A percentile compares a stretch with the other conserved stretches of the same genome.
phyloP scores from a whole-genome alignment of 176 grass and related monocot genomes.

The Melocanna baccifera region DNA sequence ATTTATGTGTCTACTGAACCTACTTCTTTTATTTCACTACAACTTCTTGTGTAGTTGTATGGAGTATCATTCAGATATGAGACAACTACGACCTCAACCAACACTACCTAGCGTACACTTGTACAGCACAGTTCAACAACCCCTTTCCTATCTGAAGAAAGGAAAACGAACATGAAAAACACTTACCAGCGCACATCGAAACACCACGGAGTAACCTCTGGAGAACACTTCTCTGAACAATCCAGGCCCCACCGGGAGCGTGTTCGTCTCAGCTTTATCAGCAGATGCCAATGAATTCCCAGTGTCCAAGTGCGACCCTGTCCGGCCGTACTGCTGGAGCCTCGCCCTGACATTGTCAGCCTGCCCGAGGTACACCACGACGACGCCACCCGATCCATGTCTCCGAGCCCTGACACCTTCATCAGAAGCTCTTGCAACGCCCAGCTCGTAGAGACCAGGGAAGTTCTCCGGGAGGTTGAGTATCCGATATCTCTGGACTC shows the following conservation, averaged over 20 bases:
- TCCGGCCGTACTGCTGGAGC: conserved; percentile 90
- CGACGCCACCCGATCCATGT: conserved; percentile 33
- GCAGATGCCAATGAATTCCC: conserved; percentile 36
- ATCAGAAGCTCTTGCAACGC: conserved; percentile 26
- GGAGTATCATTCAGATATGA: neutral
- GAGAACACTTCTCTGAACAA: conserved; percentile 79
- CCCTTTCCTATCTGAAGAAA: neutral
- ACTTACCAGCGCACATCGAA: conserved; percentile 69
- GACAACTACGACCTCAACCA: neutral
- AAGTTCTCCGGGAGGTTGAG: conserved; percentile 73
- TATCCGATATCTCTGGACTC: conserved; percentile 61
- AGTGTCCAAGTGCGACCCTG: conserved; percentile 81
- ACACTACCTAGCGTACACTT: neutral
- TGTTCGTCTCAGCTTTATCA: conserved; percentile 23
- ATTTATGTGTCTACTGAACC: neutral
- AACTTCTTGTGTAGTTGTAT: neutral
- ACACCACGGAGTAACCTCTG: conserved; percentile 63
- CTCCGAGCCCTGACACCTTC: conserved; percentile 36
- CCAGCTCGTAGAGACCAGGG: conserved; percentile 81
- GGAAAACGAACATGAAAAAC: neutral
- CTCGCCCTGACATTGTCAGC: conserved; percentile 80
- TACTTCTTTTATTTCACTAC: neutral
- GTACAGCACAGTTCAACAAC: neutral
- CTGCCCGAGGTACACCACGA: conserved; percentile 91
- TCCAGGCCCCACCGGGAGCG: conserved; percentile 27